Evolutionary conservation across 257 asterid species (phyloP).

Genomic region (Prunella vulgaris): DNA sequence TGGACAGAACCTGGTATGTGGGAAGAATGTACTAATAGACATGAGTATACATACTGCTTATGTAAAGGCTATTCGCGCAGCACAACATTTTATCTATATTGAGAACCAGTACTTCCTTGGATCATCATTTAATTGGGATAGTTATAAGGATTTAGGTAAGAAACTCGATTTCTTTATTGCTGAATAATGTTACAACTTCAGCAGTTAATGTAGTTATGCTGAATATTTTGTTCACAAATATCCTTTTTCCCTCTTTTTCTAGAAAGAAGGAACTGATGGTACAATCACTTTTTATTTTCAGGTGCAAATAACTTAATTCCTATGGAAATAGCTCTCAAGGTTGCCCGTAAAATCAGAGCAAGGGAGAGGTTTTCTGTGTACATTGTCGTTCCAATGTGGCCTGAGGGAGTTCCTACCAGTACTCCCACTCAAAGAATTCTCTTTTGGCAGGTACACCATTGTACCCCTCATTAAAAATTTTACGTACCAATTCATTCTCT

Average conservation of each 20-base stretch:
- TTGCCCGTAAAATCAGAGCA: conserved; percentile 71
- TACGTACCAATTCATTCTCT: background rate
- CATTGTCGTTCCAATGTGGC: conserved; percentile 91
- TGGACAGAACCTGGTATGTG: conserved; percentile 80
- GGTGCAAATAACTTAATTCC: conserved; percentile 95
- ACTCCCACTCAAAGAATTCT: conserved; percentile 81
- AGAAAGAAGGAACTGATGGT: conserved; percentile 8
- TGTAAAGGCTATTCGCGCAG: conserved; percentile 86
- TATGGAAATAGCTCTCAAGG: conserved; percentile 90
- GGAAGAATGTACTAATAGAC: conserved; percentile 82
- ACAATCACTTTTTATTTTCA: conserved; percentile 22
- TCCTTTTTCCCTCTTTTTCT: background rate
- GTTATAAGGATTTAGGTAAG: conserved; percentile 64
- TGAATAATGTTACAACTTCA: background rate
- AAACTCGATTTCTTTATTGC: background rate
- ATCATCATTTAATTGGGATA: conserved; percentile 74
- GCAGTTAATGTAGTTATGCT: background rate
- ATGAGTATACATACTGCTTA: conserved; percentile 95
- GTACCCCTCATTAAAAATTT: background rate
- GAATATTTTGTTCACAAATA: background rate
- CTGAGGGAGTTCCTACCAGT: conserved; percentile 87
- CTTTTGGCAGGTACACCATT: conserved; percentile 70
- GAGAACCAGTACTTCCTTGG: conserved; percentile 95
- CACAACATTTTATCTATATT: conserved; percentile 84
- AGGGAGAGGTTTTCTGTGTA: conserved; percentile 78